Conservation (phyloP, 441 rosid genomes). For the Eutrema salsugineum region DNA sequence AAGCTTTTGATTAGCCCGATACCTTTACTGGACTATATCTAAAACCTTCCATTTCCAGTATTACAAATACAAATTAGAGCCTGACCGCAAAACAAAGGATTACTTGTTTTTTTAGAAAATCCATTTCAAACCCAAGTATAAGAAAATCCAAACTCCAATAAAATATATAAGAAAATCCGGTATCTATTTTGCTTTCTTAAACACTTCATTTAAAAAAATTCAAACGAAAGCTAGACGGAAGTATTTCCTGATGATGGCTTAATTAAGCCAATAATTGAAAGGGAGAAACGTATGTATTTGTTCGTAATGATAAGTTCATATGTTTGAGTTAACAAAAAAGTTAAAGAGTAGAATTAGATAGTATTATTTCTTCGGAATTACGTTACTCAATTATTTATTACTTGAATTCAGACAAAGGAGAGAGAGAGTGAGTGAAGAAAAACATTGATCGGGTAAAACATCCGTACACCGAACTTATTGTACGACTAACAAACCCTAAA, state of each 20-base stretch:
- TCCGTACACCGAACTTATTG: constrained; percentile 25
- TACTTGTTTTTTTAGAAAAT: not conserved
- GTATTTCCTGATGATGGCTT: too few relatives aligned
- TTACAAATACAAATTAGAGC: not conserved
- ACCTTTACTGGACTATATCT: not conserved
- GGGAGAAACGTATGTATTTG: too few relatives aligned
- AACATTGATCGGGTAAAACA: constrained; percentile 16
- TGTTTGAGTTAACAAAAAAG: too few relatives aligned
- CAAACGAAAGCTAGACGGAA: too few relatives aligned
- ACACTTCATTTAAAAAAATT: too few relatives aligned
- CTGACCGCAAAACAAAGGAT: not conserved
- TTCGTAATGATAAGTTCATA: too few relatives aligned
- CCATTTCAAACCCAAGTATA: not conserved
- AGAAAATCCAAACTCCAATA: too few relatives aligned
- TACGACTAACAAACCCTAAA: constrained; percentile 7
- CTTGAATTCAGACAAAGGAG: not conserved
- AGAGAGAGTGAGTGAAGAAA: not conserved
- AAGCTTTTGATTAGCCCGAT: not conserved
- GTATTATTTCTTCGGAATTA: not conserved
- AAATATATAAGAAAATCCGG: too few relatives aligned
- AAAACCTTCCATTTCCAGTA: not conserved
- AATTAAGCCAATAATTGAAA: too few relatives aligned
- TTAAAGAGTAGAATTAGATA: too few relatives aligned
- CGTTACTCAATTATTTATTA: not conserved
- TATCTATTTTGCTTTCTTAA: too few relatives aligned